Evolutionary conservation across 1,284 basidiomycete species (phyloP).

Genomic region (Naganishia sp.): DNA sequence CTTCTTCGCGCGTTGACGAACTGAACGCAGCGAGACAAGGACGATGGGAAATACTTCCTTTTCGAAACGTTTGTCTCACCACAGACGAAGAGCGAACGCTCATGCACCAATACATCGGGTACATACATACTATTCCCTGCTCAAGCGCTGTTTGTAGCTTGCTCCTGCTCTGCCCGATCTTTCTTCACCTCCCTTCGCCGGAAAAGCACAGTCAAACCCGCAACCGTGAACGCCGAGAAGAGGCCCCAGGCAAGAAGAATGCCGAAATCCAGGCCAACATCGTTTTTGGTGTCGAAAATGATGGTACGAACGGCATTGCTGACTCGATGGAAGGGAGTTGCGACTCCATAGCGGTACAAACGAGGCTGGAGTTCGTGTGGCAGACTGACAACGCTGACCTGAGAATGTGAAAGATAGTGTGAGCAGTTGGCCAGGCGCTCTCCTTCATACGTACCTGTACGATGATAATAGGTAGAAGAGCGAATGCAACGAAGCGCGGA

Average conservation of each 20-base stretch:
- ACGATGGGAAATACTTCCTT: too few relatives aligned
- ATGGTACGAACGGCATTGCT: slow-evolving; percentile 47
- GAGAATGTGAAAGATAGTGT: slow-evolving; percentile 58
- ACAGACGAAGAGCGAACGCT: background rate
- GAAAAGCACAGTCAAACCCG: slow-evolving; percentile 55
- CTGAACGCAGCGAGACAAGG: too few relatives aligned
- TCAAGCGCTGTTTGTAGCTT: slow-evolving; percentile 1
- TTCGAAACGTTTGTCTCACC: background rate
- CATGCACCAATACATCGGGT: background rate
- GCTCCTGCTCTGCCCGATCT: slow-evolving; percentile 3
- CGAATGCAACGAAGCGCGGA: slow-evolving; percentile 50
- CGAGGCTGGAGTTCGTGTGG: slow-evolving; percentile 69
- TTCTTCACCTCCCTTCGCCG: slow-evolving; percentile 46
- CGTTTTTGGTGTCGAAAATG: slow-evolving; percentile 68
- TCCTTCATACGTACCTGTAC: slow-evolving; percentile 30
- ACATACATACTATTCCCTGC: background rate
- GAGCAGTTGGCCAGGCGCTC: slow-evolving; percentile 39
- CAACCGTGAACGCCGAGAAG: slow-evolving; percentile 53
- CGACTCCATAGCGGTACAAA: slow-evolving; percentile 61
- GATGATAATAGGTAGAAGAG: slow-evolving; percentile 60
- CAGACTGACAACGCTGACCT: slow-evolving; percentile 58
- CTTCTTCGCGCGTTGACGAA: too few relatives aligned
- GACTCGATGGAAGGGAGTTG: slow-evolving; percentile 65
- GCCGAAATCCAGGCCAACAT: slow-evolving; percentile 56
- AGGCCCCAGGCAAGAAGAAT: slow-evolving; percentile 58